Base-by-base conservation (phyloP, 345 rosid genomes). In the Garcia nutans region DNA sequence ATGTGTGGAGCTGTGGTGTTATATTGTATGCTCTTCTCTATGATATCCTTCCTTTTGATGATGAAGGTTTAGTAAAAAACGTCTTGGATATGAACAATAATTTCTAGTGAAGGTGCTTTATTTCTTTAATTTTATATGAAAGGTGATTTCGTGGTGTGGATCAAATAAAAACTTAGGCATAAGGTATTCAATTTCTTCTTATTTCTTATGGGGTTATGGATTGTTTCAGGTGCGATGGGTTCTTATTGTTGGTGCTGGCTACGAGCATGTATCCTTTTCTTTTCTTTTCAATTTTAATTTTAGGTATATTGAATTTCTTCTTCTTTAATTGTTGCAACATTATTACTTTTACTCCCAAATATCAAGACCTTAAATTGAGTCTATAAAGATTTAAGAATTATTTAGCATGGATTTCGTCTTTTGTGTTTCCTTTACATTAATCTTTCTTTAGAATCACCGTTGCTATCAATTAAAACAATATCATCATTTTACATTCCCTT, bases 231-330 rank as follows among this genome's bases (percentile, higher is more conserved):
- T 93, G 86, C 76, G 98, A 96, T 88, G 99, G 98, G 31, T 93
- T 96, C 89, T 96, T 96, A 91, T 85, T 96, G 90, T 93, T 96
- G 70, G 93, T 96, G 99, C 90, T 96, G 72, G 99, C 97, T 8
- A 96, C 96, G 54, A 93, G 98, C 72, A 90, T 92, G 99, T 96
- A 93, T 96, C 99, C 96, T 87, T 88, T 37, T 76, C 44, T 0
- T 50, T 54, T 17, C 15, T 54, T 54, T 17, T 17, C 57, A 17
- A 5, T 54, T 17, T 54, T 54, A 54, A 54, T 54, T 52, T 13
- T 52, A 19, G 12, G 16, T 50, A 44, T 44, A 6, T 44, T 44
- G 1, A 6, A 6, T 44, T 44, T 45, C 8, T 45, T 45, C 37
- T 45, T 45, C 4, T 45, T 45, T 45, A 17, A 11, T 20, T 8